Percentiles rank a stretch among this genome's conserved stretches.
These are phyloP conservation scores for Fraxinus greggii DNA, from an alignment of 305 asterid genomes.

Conservation along the genomic window DNA sequence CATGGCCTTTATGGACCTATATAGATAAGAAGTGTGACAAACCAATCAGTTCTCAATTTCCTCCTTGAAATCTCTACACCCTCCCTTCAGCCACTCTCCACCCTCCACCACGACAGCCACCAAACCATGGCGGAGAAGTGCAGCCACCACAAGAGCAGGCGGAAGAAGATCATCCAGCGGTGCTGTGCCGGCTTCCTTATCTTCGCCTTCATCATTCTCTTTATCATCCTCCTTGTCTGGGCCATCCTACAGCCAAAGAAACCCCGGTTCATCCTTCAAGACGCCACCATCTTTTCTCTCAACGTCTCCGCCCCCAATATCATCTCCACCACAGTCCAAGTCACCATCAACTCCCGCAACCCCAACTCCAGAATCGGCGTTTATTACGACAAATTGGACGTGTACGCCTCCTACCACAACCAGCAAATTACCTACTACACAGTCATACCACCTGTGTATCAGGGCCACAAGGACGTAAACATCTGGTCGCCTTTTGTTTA, in stretches of 20 bases:
- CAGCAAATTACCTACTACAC: slow-evolving; percentile 68
- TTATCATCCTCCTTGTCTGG: slow-evolving; percentile 51
- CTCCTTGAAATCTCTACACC: not conserved
- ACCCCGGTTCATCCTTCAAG: slow-evolving; percentile 66
- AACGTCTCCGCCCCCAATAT: slow-evolving; percentile 65
- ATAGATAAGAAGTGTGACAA: not conserved
- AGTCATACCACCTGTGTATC: slow-evolving; percentile 53
- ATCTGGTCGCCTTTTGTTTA: slow-evolving; percentile 69
- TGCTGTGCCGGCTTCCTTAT: slow-evolving; percentile 29
- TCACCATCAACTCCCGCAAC: slow-evolving; percentile 55
- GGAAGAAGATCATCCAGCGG: slow-evolving; percentile 25
- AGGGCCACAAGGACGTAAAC: slow-evolving; percentile 59
- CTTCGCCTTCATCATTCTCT: slow-evolving; percentile 42
- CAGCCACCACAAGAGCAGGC: slow-evolving; percentile 43
- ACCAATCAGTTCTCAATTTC: not conserved
- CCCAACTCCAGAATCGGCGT: slow-evolving; percentile 56
- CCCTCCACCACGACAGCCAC: not conserved
- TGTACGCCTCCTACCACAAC: slow-evolving; percentile 53
- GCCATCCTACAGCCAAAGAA: slow-evolving; percentile 61
- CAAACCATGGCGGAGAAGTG: slow-evolving; percentile 52
- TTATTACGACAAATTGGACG: slow-evolving; percentile 47
- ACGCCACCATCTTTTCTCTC: slow-evolving; percentile 67
- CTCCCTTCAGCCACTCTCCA: not conserved
- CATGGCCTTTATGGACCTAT: not conserved
- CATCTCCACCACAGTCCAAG: slow-evolving; percentile 61